Evolutionary conservation across 805 yeast species (phyloP).

Genomic region (Candida sphagnicola): DNA sequence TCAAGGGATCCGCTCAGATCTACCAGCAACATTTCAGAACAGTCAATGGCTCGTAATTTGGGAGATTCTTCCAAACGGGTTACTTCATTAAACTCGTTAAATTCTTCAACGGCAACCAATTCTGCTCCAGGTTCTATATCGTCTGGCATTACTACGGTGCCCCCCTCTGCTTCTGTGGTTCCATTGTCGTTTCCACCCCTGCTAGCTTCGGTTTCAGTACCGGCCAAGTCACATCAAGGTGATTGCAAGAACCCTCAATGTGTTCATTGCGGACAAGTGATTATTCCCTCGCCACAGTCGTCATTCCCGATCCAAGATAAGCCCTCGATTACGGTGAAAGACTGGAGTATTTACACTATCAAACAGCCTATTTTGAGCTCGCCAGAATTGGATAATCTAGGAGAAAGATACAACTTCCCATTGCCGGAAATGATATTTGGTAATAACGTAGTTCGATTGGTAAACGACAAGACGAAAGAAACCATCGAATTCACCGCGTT

Average conservation of each 20-base stretch:
- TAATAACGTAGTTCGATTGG: slow-evolving; percentile 59
- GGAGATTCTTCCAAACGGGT: too few relatives aligned
- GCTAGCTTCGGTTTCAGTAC: slow-evolving; percentile 29
- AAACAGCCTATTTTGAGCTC: slow-evolving; percentile 77
- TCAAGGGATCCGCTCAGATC: slow-evolving; percentile 25
- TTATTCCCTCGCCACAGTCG: slow-evolving; percentile 74
- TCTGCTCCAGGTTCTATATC: slow-evolving; percentile 2
- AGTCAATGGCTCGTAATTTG: not conserved
- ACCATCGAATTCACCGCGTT: slow-evolving; percentile 69
- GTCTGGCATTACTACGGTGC: not conserved
- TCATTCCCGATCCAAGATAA: slow-evolving; percentile 57
- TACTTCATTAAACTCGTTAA: not conserved
- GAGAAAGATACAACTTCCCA: slow-evolving; percentile 62
- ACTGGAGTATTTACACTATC: slow-evolving; percentile 73
- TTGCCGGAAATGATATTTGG: slow-evolving; percentile 98
- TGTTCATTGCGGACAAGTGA: slow-evolving; percentile 63
- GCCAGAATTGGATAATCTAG: slow-evolving; percentile 65
- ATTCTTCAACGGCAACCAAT: not conserved
- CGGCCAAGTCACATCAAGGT: slow-evolving; percentile 39
- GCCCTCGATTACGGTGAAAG: slow-evolving; percentile 65
- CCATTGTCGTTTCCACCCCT: too few relatives aligned
- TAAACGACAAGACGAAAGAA: slow-evolving; percentile 29
- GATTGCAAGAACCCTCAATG: slow-evolving; percentile 47
- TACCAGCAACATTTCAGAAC: not conserved
- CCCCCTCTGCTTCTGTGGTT: not conserved